phyloP scores from a whole-genome alignment of 805 yeast genomes.

The Barnettozyma pratensis region DNA sequence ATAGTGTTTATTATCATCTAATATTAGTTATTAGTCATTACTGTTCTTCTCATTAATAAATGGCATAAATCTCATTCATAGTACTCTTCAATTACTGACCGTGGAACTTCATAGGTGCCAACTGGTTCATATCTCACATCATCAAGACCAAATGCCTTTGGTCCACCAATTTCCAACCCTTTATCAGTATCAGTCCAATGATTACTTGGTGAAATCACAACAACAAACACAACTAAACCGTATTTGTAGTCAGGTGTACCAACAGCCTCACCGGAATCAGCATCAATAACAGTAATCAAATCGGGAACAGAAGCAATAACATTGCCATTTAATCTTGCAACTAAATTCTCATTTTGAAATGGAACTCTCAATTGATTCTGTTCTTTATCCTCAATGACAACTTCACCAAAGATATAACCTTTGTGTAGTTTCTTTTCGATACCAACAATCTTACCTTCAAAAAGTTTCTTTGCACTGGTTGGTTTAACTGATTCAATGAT shows the following conservation, averaged over 20 bases:
- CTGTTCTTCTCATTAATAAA: too few relatives aligned
- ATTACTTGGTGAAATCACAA: constrained; percentile 33
- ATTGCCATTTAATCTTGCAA: constrained; percentile 26
- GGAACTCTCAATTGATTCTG: constrained; percentile 30
- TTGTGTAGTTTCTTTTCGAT: constrained; percentile 37
- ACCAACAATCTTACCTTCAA: constrained; percentile 38
- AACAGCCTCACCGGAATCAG: constrained; percentile 40
- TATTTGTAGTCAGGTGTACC: constrained; percentile 45
- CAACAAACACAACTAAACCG: constrained; percentile 40
- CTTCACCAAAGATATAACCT: constrained; percentile 43
- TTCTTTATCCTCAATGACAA: constrained; percentile 26
- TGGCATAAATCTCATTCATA: neutral
- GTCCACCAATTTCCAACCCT: constrained; percentile 39
- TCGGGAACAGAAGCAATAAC: constrained; percentile 42
- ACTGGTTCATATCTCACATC: constrained; percentile 32
- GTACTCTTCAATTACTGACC: constrained; percentile 35
- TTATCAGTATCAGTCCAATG: constrained; percentile 27
- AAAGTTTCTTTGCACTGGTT: constrained; percentile 24
- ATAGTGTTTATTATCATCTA: too few relatives aligned
- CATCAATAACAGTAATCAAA: constrained; percentile 37
- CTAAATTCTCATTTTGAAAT: constrained; percentile 44
- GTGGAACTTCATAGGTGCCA: constrained; percentile 31
- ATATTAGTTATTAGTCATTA: too few relatives aligned
- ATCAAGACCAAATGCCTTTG: constrained; percentile 28
- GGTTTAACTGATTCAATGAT: constrained; percentile 37